These are phyloP conservation scores for Podospora anserina DNA, from an alignment of 495 filamentous ascomycete species.

Conservation along the genomic window DNA sequence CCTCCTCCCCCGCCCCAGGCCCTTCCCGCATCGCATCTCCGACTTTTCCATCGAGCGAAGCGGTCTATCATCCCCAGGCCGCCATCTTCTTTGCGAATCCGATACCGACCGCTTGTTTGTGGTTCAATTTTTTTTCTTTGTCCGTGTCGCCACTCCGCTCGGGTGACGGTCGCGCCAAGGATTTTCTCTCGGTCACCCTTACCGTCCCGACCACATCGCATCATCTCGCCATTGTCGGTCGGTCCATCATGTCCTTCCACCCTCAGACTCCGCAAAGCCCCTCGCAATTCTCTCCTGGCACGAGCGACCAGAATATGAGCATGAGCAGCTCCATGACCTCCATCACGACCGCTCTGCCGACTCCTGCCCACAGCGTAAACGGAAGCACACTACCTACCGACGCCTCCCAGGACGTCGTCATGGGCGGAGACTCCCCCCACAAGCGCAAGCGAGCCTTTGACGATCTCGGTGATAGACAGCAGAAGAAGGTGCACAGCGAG, in stretches of 20 bases:
- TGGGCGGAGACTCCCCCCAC: conserved; percentile 44
- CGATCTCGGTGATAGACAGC: conserved; percentile 47
- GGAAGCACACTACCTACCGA: conserved; percentile 47
- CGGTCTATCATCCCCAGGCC: neutral
- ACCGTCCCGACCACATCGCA: conserved; percentile 6
- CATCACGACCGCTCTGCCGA: conserved; percentile 46
- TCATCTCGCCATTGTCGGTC: conserved; percentile 19
- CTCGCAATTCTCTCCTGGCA: conserved; percentile 50
- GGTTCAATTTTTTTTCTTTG: conserved; percentile 22
- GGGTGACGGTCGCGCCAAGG: conserved; percentile 21
- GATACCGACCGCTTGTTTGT: conserved; percentile 1
- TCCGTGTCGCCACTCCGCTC: conserved; percentile 21
- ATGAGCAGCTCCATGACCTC: conserved; percentile 45
- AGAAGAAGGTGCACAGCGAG: conserved; percentile 57
- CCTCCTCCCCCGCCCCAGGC: conserved; percentile 29
- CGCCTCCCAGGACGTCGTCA: conserved; percentile 39
- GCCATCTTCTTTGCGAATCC: conserved; percentile 10
- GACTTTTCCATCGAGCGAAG: conserved; percentile 12
- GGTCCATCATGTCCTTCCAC: conserved; percentile 52
- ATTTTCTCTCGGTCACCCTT: conserved; percentile 14
- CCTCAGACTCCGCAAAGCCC: conserved; percentile 60
- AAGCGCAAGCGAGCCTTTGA: conserved; percentile 54
- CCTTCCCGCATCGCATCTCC: conserved; percentile 27
- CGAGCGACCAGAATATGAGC: conserved; percentile 44
- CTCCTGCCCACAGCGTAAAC: conserved; percentile 58